Conservation (phyloP, 768 basidiomycete species). For the Hemileccinum rubropunctum region DNA sequence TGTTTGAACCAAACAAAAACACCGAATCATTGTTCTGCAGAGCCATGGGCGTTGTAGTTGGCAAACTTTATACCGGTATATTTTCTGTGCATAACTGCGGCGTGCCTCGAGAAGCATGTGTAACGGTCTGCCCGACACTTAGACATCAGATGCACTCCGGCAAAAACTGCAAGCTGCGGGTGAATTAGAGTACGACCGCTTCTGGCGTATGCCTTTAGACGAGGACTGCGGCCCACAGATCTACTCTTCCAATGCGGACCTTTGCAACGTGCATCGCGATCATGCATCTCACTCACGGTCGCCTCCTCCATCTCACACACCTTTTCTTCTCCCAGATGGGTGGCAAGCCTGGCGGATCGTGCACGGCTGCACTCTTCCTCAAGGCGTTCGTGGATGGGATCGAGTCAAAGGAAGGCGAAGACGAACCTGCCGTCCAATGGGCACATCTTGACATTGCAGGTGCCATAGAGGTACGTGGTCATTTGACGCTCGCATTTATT, state of each 20-base stretch:
- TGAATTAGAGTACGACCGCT: slow-evolving; percentile 70
- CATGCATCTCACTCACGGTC: neutral
- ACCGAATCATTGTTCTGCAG: slow-evolving; percentile 33
- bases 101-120: too few species aligned
- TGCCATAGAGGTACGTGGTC: slow-evolving; percentile 59
- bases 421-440: slow-evolving; percentile 63
- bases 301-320: slow-evolving; percentile 1
- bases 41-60: slow-evolving; percentile 70
- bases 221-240: slow-evolving; percentile 81
- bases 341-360: slow-evolving; percentile 67
- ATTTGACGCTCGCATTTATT: slow-evolving; percentile 9
- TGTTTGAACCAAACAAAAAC: neutral
- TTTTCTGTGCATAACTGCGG: slow-evolving; percentile 53
- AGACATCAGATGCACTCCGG: slow-evolving; percentile 81
- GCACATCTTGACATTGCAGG: slow-evolving; percentile 87
- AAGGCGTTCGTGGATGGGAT: slow-evolving; percentile 78
- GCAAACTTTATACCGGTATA: slow-evolving; percentile 74
- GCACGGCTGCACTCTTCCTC: slow-evolving; percentile 85
- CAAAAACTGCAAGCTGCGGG: slow-evolving; percentile 64
- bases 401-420: slow-evolving; percentile 56
- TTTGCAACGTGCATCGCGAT: slow-evolving; percentile 52
- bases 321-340: slow-evolving; percentile 53
- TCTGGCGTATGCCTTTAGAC: slow-evolving; percentile 91
- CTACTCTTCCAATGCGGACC: slow-evolving; percentile 71
- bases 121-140: neutral